A percentile compares a stretch with the other conserved stretches of the same genome.
phyloP scores from a whole-genome alignment of 2,329 filamentous ascomycete species.

The Hypoxylon sp. region DNA sequence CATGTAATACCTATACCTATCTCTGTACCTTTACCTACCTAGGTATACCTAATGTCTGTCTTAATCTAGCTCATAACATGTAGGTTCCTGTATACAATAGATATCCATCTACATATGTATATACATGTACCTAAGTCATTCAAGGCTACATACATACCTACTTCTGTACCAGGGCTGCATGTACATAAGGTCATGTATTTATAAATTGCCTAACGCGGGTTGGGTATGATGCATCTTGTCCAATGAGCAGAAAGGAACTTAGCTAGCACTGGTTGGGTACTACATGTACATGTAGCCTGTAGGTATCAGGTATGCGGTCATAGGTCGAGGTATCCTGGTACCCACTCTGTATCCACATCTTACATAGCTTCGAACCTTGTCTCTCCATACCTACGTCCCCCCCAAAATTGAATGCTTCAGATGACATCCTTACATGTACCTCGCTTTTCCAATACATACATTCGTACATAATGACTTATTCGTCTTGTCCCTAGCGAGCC shows the following conservation, averaged over 20 bases:
- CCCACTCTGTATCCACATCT: constrained; percentile 13
- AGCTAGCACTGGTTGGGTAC: too few species aligned
- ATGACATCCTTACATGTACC: constrained; percentile 16
- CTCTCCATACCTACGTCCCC: neutral
- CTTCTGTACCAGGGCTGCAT: too few species aligned
- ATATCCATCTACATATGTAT: neutral
- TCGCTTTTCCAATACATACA: constrained; percentile 3
- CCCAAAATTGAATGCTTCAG: constrained; percentile 6
- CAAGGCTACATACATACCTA: too few species aligned
- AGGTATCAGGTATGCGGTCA: constrained; percentile 16
- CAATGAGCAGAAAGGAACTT: neutral
- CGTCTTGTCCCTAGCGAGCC: neutral
- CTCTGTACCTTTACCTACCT: too few species aligned
- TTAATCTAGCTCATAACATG: too few species aligned
- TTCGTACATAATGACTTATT: neutral
- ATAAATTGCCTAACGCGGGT: constrained; percentile 16
- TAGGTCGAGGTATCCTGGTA: constrained; percentile 21
- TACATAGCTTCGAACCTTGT: constrained; percentile 18
- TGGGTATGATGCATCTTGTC: constrained; percentile 7
- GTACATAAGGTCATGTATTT: neutral
- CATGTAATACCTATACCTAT: neutral
- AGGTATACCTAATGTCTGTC: neutral
- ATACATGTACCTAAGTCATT: too few species aligned
- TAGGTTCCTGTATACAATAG: neutral
- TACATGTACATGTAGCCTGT: too few species aligned